Base-by-base conservation (phyloP, 2,329 filamentous ascomycete genomes). In the Beauveria bassiana region DNA sequence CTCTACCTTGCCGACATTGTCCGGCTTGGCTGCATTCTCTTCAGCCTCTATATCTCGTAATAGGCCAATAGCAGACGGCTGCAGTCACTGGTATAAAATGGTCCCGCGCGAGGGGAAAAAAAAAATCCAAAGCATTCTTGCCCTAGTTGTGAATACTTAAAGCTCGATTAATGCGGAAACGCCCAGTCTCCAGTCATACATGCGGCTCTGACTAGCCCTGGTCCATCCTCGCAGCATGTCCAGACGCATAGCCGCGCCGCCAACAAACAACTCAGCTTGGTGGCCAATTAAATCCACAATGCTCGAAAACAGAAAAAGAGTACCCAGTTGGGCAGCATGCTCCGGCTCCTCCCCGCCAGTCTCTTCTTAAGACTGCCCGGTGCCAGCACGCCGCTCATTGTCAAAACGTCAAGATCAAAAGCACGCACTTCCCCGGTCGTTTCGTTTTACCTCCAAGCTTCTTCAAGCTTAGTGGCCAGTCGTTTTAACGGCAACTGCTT, bases 81-180 rank as follows among this genome's bases (percentile, higher is more conserved):
- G 26, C 40, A 31, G 24, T 34, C 40, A 47, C 26, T 50, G 26
- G 20, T 46, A 26, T 26, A 34, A 20, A 26, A 28, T 31, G 16
- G 40, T 43, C 18, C 31, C 8, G 3, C 34, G 38, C 52, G 52
- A 22, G n/a, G 20, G 20, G 20, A 43, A 26, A 34, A 28, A 26
- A 26, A 31, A 10, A 31, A 10, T 54, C 26, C 26, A 26, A 43
- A 54, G 52, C 22, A 54, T 49, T n/a, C 45, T 20, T 40, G 49
- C 38, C 43, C 31, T 47, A 51, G n/a, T 61, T 54, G 47, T 31
- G 62, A 71, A 68, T 69, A 69, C 61, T 59, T 51, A 59, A 3
- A 71, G 71, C 65, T 78, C 71, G 72, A 79, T 79, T 78, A 78
- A 72, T 76, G 69, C 74, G 72, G 68, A 71, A 79, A 78, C 76